Evolutionary conservation across 2,329 filamentous ascomycete species (phyloP), one percentile per base, ranked within the genome.

Genomic region (Aspergillus sp.): DNA sequence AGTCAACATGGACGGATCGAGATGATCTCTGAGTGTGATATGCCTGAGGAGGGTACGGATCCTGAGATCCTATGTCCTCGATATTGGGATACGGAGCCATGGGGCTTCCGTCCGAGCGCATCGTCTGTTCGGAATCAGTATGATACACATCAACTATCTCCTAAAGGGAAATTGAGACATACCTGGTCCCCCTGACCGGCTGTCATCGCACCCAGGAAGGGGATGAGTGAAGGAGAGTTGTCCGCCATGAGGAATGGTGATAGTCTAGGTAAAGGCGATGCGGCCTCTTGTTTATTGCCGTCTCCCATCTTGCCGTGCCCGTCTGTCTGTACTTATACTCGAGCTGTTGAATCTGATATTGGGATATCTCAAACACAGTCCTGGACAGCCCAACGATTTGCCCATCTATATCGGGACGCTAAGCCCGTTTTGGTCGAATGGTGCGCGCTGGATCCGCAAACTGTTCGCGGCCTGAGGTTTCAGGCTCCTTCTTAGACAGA

Each of bases 1-100:
- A 54, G 57, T 60, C 51, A 30, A 54, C 45, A 17, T 54, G 31
- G 57, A 60, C 11, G 22, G 57, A 60, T n/a, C 57, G 57, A 22
- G 31, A 19, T 30, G 50, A 23, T 17, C 15, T 30, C 45, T 34
- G 25, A 45, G 54, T 56, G 41, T 56, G 54, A 25, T 56, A 49
- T 9, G 54, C 17, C 45, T 49, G 54, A n/a, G 54, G 28, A 25
- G 53, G 54, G 28, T 48, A 56, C 8, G 54, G 45, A 17, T 54
- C 52, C 7, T 54, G 52, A 0, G 54, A 47, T 13, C 31, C 45
- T 43, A 49, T 38, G 9, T 54, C 51, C 23, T 41, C 30, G 7
- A 34, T 25, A 2, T 30, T 51, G 15, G 47, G 38, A n/a, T 30
- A 46, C 15, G 47, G 34, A 3, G 46, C 31, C 22, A 7, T 43